These are phyloP conservation scores for Thelonectria rubi DNA, from an alignment of 2,329 filamentous ascomycete species.

Conservation along the genomic window DNA sequence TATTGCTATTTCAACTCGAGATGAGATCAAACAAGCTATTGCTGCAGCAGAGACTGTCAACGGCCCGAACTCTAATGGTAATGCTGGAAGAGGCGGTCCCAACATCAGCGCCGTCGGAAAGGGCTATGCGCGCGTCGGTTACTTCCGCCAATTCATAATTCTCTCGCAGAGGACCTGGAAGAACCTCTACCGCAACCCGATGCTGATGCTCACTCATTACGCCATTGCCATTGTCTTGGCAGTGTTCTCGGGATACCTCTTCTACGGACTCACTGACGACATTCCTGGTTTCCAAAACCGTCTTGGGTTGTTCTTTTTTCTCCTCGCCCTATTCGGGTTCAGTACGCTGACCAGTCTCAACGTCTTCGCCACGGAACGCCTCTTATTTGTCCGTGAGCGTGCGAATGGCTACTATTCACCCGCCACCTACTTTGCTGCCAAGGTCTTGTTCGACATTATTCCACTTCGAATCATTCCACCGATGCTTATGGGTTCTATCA, in stretches of 20 bases:
- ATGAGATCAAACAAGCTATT: constrained; percentile 81
- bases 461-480: constrained; percentile 94
- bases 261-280: constrained; percentile 95
- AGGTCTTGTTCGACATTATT: constrained; percentile 98
- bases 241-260: constrained; percentile 92
- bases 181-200: constrained; percentile 96
- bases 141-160: constrained; percentile 85
- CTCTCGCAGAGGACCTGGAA: constrained; percentile 93
- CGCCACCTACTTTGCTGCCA: constrained; percentile 91
- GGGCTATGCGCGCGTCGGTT: constrained; percentile 84
- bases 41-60: constrained; percentile 73
- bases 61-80: constrained; percentile 65
- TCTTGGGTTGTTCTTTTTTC: constrained; percentile 96
- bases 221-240: constrained; percentile 95
- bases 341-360: constrained; percentile 93
- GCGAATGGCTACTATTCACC: constrained; percentile 98
- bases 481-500: constrained; percentile 92
- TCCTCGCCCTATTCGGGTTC: constrained; percentile 95
- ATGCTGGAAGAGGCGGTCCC: constrained; percentile 59
- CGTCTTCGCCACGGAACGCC: constrained; percentile 89
- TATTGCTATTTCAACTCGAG: constrained; percentile 75
- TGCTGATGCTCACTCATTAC: constrained; percentile 98
- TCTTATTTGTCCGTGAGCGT: constrained; percentile 90
- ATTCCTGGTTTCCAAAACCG: constrained; percentile 98
- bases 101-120: constrained; percentile 71